Evolutionary conservation across 169 alveolate species (phyloP).

Genomic region (Eimeria necatrix): DNA sequence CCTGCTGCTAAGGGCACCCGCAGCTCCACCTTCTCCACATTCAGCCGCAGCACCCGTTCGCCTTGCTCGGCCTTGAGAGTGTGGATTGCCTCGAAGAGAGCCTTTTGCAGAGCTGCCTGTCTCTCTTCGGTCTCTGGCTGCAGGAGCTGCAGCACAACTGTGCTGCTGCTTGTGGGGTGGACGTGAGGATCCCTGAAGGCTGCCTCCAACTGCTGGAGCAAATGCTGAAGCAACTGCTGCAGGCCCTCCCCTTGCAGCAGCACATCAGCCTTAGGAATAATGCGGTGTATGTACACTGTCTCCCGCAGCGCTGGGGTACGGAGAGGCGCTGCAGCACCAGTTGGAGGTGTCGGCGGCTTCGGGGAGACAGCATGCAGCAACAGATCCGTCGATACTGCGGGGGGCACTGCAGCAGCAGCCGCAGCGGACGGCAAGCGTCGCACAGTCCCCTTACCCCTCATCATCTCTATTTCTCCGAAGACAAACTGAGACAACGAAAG

Average conservation of each 20-base stretch:
- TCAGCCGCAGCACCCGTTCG: constrained; percentile 76
- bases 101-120: constrained; percentile 15
- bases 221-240: constrained; percentile 62
- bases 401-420: constrained; percentile 66
- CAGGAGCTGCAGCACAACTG: constrained; percentile 67
- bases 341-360: constrained; percentile 30
- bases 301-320: constrained; percentile 46
- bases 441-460: constrained; percentile 1
- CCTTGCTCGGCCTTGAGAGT: constrained; percentile 38
- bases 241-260: constrained; percentile 48
- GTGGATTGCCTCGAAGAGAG: constrained; percentile 32
- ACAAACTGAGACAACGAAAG: constrained; percentile 29
- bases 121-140: constrained; percentile 22
- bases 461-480: background rate
- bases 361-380: constrained; percentile 68
- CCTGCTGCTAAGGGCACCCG: constrained; percentile 35
- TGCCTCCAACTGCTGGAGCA: constrained; percentile 78
- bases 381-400: constrained; percentile 54
- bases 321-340: constrained; percentile 55
- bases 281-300: constrained; percentile 64
- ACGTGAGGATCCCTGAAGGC: constrained; percentile 75
- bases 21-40: constrained; percentile 78
- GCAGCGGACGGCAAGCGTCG: constrained; percentile 69
- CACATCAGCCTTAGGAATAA: constrained; percentile 3
- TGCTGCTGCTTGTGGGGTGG: constrained; percentile 70